Evolutionary conservation across 805 yeast species (phyloP), one percentile per base, ranked within the genome.

Genomic region (Blastobotrys attinorum): DNA sequence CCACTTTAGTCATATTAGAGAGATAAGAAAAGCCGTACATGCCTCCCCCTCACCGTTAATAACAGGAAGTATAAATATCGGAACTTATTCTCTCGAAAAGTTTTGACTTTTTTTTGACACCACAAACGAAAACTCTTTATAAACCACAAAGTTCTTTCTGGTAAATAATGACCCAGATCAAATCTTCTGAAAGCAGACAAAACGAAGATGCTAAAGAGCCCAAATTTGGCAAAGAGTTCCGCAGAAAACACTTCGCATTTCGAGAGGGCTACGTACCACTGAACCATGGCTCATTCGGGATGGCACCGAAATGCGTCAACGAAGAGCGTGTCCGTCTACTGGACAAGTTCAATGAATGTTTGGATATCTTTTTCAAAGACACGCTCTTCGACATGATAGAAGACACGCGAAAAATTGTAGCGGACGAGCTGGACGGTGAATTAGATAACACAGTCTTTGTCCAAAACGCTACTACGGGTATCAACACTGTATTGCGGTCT

Each of bases 221-320:
- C 8, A n/a, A 38, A 29, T 77, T 79, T 53, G 84, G 85, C 4
- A 69, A 66, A 45, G 53, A 60, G 8, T 71, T 78, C 55, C 68
- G 72, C 44, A 56, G 65, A n/a, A 60, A 69, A 45, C 65, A 75
- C 55, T 81, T 76, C 56, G 53, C 65, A 1, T 63, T 77, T 10
- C 71, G 62, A 25, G 52, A 64, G 1, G 66, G 58, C 2, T 65
- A 67, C 6, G 57, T 58, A 3, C 73, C 75, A 13, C 70, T 79
- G 37, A 81, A 81, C 59, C 80, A 80, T 55, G 87, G 87, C 5
- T 73, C 83, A 1, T 81, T 60, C 54, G 88, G 87, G 1, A 62
- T 71, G 1, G 65, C 73, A 2, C 83, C 87, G 0, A 62, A 56
- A 6, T 62, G 68, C 3, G 76, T 80, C 1, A 50, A 66, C 20